Base-by-base conservation (phyloP, 495 filamentous ascomycete genomes). In the Xylaria acuta region DNA sequence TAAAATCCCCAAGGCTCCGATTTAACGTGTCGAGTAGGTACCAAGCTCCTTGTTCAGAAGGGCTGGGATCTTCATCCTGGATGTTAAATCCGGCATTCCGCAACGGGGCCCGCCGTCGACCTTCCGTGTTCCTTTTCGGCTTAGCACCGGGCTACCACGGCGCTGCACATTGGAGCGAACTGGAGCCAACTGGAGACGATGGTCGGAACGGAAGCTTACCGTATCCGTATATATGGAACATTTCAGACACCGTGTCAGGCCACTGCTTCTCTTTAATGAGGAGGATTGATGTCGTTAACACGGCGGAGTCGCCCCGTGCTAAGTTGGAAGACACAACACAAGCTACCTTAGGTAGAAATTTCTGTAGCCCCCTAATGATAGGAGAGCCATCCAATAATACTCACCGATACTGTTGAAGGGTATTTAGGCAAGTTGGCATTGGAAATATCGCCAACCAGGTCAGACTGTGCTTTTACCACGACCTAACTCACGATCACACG, bases 121-220 rank as follows among this genome's bases (percentile, higher is more conserved):
- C 43, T 51, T 67, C 64, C 64, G 64, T 40, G 16, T 20, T 36
- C 30, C 27, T 53, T 67, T 67, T 67, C 30, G 64, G 64, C 64
- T 30, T 66, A 67, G 64, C 30, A 67, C 30, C 32, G 32, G 43
- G n/a, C 27, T 27, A 20, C 45, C 43, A 14, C 30, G 64, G 43
- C 63, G 41, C 25, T 30, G 25, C 62, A 20, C 5, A 30, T 64
- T 64, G 25, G 41, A n/a, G 64, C 30, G 11, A 60, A 9, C 16
- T 60, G 16, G 56, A n/a, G 64, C 30, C n/a, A 60, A 9, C 16
- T 60, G 16, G 56, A 38, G 32, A 60, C 2, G 5, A 38, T 60
- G 3, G 12, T 60, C 58, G 58, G 58, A 38, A 60, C 58, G 58
- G 56, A 60, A 60, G 34, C 34, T 5, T 38, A 60, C 58, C 34